These are phyloP conservation scores for Diplotaxis tenuifolia DNA, from an alignment of 345 rosid species.

Conservation along the genomic window DNA sequence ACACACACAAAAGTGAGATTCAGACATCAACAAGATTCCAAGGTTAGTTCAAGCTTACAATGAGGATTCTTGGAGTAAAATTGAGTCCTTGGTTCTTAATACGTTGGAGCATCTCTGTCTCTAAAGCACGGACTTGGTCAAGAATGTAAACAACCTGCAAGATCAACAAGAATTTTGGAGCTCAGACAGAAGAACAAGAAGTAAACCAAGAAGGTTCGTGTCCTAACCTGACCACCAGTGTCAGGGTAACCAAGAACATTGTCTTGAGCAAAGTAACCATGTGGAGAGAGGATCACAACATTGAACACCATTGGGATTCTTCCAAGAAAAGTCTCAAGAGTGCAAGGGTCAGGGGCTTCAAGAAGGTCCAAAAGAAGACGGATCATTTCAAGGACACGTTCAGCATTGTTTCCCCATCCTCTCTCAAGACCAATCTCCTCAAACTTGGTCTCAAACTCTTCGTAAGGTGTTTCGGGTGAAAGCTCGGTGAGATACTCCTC, in stretches of 20 bases:
- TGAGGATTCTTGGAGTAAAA: constrained; percentile 77
- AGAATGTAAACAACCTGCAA: constrained; percentile 84
- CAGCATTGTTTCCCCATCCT: constrained; percentile 92
- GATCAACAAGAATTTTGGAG: background rate
- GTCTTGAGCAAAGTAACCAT: constrained; percentile 96
- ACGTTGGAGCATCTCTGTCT: constrained; percentile 85
- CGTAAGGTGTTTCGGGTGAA: constrained; percentile 51
- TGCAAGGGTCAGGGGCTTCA: constrained; percentile 94
- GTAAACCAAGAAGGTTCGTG: background rate
- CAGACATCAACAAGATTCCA: background rate
- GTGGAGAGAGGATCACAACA: constrained; percentile 90
- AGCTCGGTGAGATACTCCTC: constrained; percentile 69
- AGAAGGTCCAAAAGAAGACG: constrained; percentile 90
- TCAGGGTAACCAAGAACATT: constrained; percentile 95
- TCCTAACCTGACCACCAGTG: constrained; percentile 89
- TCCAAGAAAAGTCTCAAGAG: constrained; percentile 84
- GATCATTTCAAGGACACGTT: constrained; percentile 82
- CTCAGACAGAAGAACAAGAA: constrained; percentile 1
- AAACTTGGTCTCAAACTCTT: constrained; percentile 67
- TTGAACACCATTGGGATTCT: constrained; percentile 92
- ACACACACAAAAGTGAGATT: constrained; percentile 40
- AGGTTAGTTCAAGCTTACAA: constrained; percentile 43
- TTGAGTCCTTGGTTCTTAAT: constrained; percentile 91
- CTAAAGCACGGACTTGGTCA: constrained; percentile 97
- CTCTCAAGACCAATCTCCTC: constrained; percentile 93